These are phyloP conservation scores for Ogataea ganodermae DNA, from an alignment of 805 yeast genomes.

Conservation along the genomic window DNA sequence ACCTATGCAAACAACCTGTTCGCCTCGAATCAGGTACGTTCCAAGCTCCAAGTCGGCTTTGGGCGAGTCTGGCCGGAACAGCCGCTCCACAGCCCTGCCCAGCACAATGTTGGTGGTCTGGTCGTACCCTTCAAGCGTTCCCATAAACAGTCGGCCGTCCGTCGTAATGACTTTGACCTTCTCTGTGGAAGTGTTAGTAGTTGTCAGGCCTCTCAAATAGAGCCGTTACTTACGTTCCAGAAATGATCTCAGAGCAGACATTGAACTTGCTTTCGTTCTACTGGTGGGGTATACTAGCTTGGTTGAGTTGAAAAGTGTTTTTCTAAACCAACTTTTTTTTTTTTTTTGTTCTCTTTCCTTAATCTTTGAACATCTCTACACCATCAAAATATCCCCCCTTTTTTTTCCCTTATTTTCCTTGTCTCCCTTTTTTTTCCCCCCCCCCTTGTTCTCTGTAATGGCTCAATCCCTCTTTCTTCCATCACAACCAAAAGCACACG, in stretches of 20 bases:
- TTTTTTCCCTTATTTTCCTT: neutral
- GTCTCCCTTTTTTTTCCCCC: neutral
- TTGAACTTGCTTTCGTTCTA: constrained; percentile 6
- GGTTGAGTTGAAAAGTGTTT: no score
- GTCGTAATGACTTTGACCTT: constrained; percentile 57
- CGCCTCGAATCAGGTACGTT: constrained; percentile 57
- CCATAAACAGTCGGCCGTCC: constrained; percentile 55
- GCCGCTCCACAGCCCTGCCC: constrained; percentile 51
- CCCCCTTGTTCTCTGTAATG: no score
- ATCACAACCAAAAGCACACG: neutral
- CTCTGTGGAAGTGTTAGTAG: constrained; percentile 36
- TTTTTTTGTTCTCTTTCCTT: neutral
- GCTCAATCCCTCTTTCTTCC: no score
- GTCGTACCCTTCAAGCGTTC: constrained; percentile 61
- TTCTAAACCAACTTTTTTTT: neutral
- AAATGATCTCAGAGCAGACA: constrained; percentile 31
- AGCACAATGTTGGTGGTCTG: constrained; percentile 62
- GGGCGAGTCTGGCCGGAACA: constrained; percentile 44
- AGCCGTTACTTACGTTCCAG: constrained; percentile 30
- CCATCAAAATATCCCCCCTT: neutral
- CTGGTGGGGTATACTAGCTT: no score
- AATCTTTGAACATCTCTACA: constrained; percentile 1
- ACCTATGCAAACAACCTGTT: constrained; percentile 58
- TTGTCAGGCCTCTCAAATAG: no score
- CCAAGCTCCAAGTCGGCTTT: constrained; percentile 47